Conservation (phyloP, 495 filamentous ascomycete species). For the Trichoderma reesei region DNA sequence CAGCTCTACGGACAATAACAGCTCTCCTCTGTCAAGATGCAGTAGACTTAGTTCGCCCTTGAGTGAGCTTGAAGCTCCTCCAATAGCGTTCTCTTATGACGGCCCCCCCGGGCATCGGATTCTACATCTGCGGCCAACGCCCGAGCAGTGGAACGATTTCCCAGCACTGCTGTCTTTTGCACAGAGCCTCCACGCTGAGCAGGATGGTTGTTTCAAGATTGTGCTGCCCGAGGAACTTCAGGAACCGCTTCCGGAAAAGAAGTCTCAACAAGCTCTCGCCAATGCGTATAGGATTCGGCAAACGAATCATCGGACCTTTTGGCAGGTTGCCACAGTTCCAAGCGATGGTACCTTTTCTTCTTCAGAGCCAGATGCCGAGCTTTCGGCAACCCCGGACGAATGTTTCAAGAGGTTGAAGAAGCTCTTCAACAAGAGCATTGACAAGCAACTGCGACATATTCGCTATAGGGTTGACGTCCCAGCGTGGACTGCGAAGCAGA, state of each 20-base stretch:
- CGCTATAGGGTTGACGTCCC: constrained; percentile 14
- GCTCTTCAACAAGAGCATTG: constrained; percentile 12
- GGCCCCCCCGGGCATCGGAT: not conserved
- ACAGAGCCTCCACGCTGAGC: not conserved
- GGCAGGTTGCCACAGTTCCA: constrained; percentile 6
- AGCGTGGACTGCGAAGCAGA: constrained; percentile 12
- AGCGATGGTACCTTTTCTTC: constrained; percentile 1
- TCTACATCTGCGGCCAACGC: constrained; percentile 11
- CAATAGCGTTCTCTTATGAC: not conserved
- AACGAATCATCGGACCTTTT: not conserved
- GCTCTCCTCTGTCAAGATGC: not conserved
- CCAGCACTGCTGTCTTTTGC: constrained; percentile 11
- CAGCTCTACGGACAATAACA: not conserved
- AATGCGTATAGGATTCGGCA: constrained; percentile 11
- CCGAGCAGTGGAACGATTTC: constrained; percentile 14
- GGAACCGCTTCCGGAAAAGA: constrained; percentile 1
- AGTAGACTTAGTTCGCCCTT: not conserved
- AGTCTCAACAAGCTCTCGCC: constrained; percentile 6
- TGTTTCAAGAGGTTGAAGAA: constrained; percentile 9
- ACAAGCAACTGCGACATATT: constrained; percentile 12
- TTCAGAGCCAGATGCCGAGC: not conserved
- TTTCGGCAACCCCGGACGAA: not conserved
- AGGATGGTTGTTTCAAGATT: constrained; percentile 14
- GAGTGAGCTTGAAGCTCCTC: not conserved
- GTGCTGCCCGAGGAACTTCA: constrained; percentile 12